Conservation (phyloP, 2,329 filamentous ascomycete species). For the Rasamsonia emersonii region DNA sequence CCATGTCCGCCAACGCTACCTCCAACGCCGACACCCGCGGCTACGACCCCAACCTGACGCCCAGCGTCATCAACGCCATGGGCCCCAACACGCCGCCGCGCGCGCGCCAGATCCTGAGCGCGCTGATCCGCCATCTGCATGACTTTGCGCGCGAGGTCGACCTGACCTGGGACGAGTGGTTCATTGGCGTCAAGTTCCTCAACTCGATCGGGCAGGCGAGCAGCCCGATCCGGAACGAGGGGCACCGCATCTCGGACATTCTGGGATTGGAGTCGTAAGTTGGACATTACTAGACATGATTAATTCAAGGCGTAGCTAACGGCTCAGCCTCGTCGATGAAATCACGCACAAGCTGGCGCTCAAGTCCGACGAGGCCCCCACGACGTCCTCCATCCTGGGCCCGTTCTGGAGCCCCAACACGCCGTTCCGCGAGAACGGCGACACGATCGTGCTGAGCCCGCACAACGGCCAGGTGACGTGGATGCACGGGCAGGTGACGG, state of each 20-base stretch:
- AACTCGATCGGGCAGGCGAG: slow-evolving; percentile 65
- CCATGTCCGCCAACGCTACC: too few species aligned
- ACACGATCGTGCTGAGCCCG: slow-evolving; percentile 56
- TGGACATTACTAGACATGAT: too few species aligned
- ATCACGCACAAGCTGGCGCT: slow-evolving; percentile 62
- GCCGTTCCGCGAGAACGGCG: slow-evolving; percentile 60
- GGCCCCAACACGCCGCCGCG: slow-evolving; percentile 59
- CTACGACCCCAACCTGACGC: slow-evolving; percentile 71
- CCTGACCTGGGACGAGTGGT: slow-evolving; percentile 69
- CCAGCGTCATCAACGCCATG: slow-evolving; percentile 64
- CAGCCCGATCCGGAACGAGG: slow-evolving; percentile 62
- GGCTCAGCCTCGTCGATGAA: slow-evolving; percentile 60
- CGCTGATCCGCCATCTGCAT: slow-evolving; percentile 64
- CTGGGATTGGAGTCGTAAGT: slow-evolving; percentile 58
- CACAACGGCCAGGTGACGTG: slow-evolving; percentile 52
- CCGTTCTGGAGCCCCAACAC: slow-evolving; percentile 71
- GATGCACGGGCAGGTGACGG: slow-evolving; percentile 62
- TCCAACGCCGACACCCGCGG: too few species aligned
- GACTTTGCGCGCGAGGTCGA: slow-evolving; percentile 72
- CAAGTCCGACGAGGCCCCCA: slow-evolving; percentile 54
- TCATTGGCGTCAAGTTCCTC: slow-evolving; percentile 64
- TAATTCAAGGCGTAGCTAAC: slow-evolving; percentile 28
- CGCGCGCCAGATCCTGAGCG: slow-evolving; percentile 53
- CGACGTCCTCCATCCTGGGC: slow-evolving; percentile 67
- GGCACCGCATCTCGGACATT: slow-evolving; percentile 63